Evolutionary conservation across 805 yeast genomes (phyloP).

Genomic region (Spathaspora boniae): DNA sequence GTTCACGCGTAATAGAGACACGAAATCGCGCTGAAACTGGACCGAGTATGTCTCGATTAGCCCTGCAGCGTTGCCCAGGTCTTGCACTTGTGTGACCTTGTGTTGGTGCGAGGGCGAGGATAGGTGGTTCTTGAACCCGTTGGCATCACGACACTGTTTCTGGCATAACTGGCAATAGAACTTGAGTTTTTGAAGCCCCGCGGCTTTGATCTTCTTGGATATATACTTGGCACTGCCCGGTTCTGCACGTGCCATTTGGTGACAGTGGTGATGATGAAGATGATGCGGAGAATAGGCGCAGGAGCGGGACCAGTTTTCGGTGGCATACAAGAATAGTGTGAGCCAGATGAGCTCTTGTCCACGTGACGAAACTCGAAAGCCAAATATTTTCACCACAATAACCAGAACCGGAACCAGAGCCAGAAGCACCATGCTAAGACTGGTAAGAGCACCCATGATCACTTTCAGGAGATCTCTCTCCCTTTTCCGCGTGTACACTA

Average conservation of each 20-base stretch:
- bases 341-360: no score
- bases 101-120: constrained; percentile 73
- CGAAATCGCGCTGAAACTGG: constrained; percentile 61
- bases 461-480: no score
- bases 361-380: no score
- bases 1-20: constrained; percentile 54
- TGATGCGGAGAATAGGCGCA: no score
- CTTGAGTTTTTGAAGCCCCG: constrained; percentile 79
- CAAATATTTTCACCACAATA: no score
- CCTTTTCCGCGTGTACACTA: constrained; percentile 3
- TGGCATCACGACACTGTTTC: constrained; percentile 93
- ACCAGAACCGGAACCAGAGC: no score
- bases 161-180: constrained; percentile 90
- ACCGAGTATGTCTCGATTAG: constrained; percentile 58
- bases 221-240: constrained; percentile 56
- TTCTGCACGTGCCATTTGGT: constrained; percentile 32
- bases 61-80: constrained; percentile 40
- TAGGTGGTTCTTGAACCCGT: constrained; percentile 91
- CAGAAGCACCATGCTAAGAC: no score
- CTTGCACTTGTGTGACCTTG: constrained; percentile 37
- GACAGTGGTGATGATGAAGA: no score
- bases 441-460: no score
- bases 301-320: no score
- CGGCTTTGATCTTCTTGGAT: constrained; percentile 72
- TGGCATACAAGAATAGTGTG: no score